These are phyloP conservation scores for Oryza glumipatula DNA, from an alignment of 176 grass and related monocot genomes.

Conservation along the genomic window DNA sequence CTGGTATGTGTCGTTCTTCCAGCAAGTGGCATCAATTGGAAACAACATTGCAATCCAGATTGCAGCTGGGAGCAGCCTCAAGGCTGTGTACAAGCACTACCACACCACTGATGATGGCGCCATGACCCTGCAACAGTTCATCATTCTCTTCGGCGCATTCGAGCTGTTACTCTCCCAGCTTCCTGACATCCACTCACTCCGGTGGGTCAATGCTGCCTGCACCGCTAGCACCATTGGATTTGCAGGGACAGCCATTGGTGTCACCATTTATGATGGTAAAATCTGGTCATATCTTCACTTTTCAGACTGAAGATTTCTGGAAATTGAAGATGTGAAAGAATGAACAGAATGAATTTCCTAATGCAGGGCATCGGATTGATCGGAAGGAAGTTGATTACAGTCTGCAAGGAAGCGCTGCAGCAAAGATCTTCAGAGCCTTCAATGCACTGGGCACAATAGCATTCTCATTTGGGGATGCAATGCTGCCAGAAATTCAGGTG, in stretches of 20 bases:
- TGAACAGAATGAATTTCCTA: neutral
- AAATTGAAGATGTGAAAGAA: neutral
- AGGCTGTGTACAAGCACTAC: conserved; percentile 75
- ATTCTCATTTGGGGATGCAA: conserved; percentile 88
- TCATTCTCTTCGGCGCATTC: conserved; percentile 66
- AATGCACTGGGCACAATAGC: conserved; percentile 77
- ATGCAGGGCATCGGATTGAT: conserved; percentile 53
- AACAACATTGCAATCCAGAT: conserved; percentile 93
- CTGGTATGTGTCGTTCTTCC: conserved; percentile 70
- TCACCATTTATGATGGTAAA: conserved; percentile 78
- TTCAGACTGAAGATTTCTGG: neutral
- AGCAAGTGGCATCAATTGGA: conserved; percentile 76
- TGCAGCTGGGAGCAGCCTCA: conserved; percentile 81
- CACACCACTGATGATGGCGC: neutral
- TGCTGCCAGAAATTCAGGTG: conserved; percentile 90
- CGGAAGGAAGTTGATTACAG: conserved; percentile 50
- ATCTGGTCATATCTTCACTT: neutral
- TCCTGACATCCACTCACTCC: conserved; percentile 76
- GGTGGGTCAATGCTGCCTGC: conserved; percentile 81
- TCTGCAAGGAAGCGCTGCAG: conserved; percentile 53
- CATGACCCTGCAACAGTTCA: conserved; percentile 77
- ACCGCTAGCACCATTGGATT: conserved; percentile 79
- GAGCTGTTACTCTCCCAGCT: conserved; percentile 80
- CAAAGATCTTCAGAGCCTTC: conserved; percentile 68
- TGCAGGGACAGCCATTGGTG: conserved; percentile 59